phyloP scores from a whole-genome alignment of 768 basidiomycete species.

The Naganishia randhawae region DNA sequence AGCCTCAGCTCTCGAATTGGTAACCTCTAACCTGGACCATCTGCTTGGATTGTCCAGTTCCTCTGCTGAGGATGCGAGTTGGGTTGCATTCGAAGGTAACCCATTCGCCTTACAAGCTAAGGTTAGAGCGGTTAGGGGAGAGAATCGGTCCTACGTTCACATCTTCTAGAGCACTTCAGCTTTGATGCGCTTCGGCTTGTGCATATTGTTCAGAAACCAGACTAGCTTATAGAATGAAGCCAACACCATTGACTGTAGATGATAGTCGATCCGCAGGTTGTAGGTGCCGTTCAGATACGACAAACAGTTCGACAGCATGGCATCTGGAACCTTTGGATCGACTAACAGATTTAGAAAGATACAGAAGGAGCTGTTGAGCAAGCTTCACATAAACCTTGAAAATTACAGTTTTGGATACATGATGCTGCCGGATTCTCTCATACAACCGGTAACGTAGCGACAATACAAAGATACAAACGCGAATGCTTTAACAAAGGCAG shows the following conservation, averaged over 20 bases:
- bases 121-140: slow-evolving; percentile 55
- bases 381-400: too few species aligned
- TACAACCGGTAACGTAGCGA: slow-evolving; percentile 7
- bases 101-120: slow-evolving; percentile 61
- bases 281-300: too few species aligned
- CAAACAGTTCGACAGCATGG: too few species aligned
- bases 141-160: slow-evolving; percentile 56
- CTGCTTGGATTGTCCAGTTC: slow-evolving; percentile 53
- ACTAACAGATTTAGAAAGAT: too few species aligned
- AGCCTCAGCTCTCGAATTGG: slow-evolving; percentile 57
- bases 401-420: background rate
- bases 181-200: background rate
- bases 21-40: slow-evolving; percentile 59
- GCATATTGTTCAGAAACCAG: too few species aligned
- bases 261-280: too few species aligned
- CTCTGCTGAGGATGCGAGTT: slow-evolving; percentile 26
- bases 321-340: too few species aligned
- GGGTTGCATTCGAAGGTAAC: slow-evolving; percentile 54
- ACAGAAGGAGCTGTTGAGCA: too few species aligned
- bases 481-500: background rate
- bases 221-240: too few species aligned
- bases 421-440: background rate
- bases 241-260: background rate
- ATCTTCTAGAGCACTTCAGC: slow-evolving; percentile 48
- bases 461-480: background rate